Evolutionary conservation across 2,329 filamentous ascomycete species (phyloP).

Genomic region (Taxawa tesnikishii): DNA sequence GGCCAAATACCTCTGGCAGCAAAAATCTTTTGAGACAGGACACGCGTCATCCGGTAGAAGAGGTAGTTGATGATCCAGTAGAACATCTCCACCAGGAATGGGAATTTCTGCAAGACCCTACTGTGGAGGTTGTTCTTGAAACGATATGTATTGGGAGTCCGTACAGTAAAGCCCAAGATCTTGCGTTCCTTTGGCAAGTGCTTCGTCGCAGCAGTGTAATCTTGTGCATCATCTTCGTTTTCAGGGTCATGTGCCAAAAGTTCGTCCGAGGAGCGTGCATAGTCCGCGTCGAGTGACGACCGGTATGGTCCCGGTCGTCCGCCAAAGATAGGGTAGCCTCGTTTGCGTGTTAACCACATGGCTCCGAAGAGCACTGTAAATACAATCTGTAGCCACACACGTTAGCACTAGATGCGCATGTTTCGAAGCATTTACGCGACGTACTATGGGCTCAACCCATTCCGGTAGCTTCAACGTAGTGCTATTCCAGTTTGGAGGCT

Average conservation of each 20-base stretch:
- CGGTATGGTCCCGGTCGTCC: conserved; percentile 13
- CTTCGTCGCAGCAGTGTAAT: conserved; percentile 22
- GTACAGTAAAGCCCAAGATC: conserved; percentile 38
- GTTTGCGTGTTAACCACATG: conserved; percentile 35
- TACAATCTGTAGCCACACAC: conserved; percentile 28
- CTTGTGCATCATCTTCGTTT: conserved; percentile 22
- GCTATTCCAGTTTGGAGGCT: conserved; percentile 24
- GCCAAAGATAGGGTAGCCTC: conserved; percentile 30
- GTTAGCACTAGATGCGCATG: not conserved
- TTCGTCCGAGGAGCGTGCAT: conserved; percentile 25
- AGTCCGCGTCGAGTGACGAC: conserved; percentile 23
- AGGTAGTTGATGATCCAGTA: conserved; percentile 57
- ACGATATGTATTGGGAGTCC: conserved; percentile 48
- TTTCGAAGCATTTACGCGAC: conserved; percentile 8
- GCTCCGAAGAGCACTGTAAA: conserved; percentile 36
- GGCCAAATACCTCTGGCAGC: conserved; percentile 42
- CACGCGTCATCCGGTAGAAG: conserved; percentile 49
- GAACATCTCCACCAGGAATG: conserved; percentile 62
- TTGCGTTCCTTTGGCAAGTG: conserved; percentile 36
- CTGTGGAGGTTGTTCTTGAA: conserved; percentile 50
- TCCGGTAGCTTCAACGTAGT: conserved; percentile 29
- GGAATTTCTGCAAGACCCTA: conserved; percentile 52
- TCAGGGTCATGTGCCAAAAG: conserved; percentile 24
- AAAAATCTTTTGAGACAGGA: conserved; percentile 38
- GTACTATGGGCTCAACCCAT: conserved; percentile 28